phyloP scores from a whole-genome alignment of 495 filamentous ascomycete genomes.

The Opeltia flavorubescens region DNA sequence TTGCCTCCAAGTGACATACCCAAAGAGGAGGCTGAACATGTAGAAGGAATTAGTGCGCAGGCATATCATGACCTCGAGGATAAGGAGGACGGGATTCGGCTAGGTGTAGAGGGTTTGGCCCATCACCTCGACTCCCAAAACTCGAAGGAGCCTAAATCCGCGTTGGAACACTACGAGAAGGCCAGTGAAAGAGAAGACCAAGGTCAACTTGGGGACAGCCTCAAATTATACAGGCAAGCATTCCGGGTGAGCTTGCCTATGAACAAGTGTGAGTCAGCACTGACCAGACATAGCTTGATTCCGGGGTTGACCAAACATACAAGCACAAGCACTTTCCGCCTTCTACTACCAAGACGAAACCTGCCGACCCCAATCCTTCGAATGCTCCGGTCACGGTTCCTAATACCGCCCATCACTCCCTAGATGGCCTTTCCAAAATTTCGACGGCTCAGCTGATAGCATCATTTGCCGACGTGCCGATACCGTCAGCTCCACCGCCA shows the following conservation, averaged over 20 bases:
- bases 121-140: slow-evolving; percentile 7
- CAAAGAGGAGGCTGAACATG: slow-evolving; percentile 28
- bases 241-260: slow-evolving; percentile 45
- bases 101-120: slow-evolving; percentile 24
- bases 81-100: slow-evolving; percentile 26
- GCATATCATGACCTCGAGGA: slow-evolving; percentile 30
- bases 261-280: slow-evolving; percentile 4
- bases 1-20: slow-evolving; percentile 19
- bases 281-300: slow-evolving; percentile 51
- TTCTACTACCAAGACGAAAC: slow-evolving; percentile 40
- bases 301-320: slow-evolving; percentile 70
- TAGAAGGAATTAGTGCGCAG: slow-evolving; percentile 27
- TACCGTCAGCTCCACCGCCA: slow-evolving; percentile 40
- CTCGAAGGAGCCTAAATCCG: slow-evolving; percentile 50
- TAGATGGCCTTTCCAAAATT: slow-evolving; percentile 32
- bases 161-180: slow-evolving; percentile 83
- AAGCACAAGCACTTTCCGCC: slow-evolving; percentile 78
- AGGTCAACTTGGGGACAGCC: slow-evolving; percentile 78
- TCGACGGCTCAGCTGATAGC: slow-evolving; percentile 53
- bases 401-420: slow-evolving; percentile 40
- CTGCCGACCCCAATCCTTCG: slow-evolving; percentile 36
- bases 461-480: slow-evolving; percentile 53
- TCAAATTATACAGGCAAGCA: slow-evolving; percentile 78
- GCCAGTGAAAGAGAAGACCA: slow-evolving; percentile 78
- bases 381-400: slow-evolving; percentile 37